Evolutionary conservation across 129 eudicot species (phyloP).

Genomic region (Logfia minima): DNA sequence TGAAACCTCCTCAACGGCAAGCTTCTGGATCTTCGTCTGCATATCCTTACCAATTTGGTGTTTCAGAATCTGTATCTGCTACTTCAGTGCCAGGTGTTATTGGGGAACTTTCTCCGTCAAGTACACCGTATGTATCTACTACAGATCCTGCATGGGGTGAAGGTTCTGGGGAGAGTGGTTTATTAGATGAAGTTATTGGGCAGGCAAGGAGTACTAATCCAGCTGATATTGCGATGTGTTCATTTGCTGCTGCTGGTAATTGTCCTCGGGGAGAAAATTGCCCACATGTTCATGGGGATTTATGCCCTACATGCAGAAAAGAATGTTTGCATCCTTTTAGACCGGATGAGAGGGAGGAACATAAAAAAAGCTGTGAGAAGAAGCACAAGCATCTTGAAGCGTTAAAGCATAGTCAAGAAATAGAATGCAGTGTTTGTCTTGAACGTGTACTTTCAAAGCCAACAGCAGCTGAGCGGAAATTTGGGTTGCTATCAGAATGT

Average conservation of each 20-base stretch:
- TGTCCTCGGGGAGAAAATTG: constrained; percentile 88
- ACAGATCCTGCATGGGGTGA: constrained; percentile 45
- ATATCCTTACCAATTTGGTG: constrained; percentile 33
- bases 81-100: constrained; percentile 28
- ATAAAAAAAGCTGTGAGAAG: constrained; percentile 59
- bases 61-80: constrained; percentile 37
- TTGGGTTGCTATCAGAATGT: constrained; percentile 87
- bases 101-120: constrained; percentile 52
- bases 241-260: constrained; percentile 81
- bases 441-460: constrained; percentile 79
- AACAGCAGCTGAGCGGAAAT: constrained; percentile 69
- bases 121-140: constrained; percentile 37
- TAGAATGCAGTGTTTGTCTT: constrained; percentile 93
- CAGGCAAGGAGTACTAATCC: constrained; percentile 45
- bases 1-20: constrained; percentile 52
- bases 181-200: constrained; percentile 32
- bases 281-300: constrained; percentile 87
- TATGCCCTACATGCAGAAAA: constrained; percentile 77
- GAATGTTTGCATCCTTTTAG: constrained; percentile 86
- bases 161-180: constrained; percentile 33
- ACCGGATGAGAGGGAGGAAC: constrained; percentile 81
- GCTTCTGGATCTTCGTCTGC: constrained; percentile 58
- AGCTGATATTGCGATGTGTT: constrained; percentile 55
- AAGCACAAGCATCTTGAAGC: constrained; percentile 69
- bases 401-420: constrained; percentile 89